Evolutionary conservation across 2,329 filamentous ascomycete genomes (phyloP), one percentile per base, ranked within the genome.

Genomic region (Setomelanomma holmii): DNA sequence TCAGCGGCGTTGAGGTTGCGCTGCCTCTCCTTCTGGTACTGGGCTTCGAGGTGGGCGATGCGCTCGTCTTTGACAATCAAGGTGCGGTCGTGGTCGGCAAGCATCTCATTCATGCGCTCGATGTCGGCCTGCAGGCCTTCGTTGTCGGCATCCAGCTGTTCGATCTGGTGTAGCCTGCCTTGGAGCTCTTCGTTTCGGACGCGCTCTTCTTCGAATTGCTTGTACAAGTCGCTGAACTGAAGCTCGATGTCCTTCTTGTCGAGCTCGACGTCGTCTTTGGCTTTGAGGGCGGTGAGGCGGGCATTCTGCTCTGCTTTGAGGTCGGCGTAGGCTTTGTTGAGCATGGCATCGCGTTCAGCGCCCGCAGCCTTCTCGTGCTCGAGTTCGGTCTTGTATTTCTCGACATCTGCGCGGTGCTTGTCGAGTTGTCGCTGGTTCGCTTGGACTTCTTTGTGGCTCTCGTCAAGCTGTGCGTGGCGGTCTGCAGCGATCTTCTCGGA

Each of bases 31-130:
- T 61, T 64, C 40, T 68, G 65, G 17, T 52, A 39, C 39, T 64
- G 55, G 8, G 27, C 40, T 44, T 68, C 65, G 34, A 68, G 58
- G 22, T 59, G 48, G 21, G 40, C 43, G 43, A 68, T 68, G 52
- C 65, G 63, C 52, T 63, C 58, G 40, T 68, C 63, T 45, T 66
- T 68, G 55, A 68, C 55, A 3, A 51, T 30, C 19, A 66, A 35
- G 8, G 47, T 51, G 51, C 55, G 63, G 12, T 64, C 54, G n/a
- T 51, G 45, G 17, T 53, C 52, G 39, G 22, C 39, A 8, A 52
- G 35, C 12, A 42, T 12, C n/a, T 52, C 36, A 38, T 47, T 47
- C 23, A 59, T 34, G 17, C 38, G 39, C 2, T 56, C 53, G n/a
- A 61, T 39, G 33, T 65, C 62, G 27, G 52, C 40, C 43, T 61